Evolutionary conservation across 1,284 basidiomycete species (phyloP).

Genomic region (Tilletiopsis washingtonensis): DNA sequence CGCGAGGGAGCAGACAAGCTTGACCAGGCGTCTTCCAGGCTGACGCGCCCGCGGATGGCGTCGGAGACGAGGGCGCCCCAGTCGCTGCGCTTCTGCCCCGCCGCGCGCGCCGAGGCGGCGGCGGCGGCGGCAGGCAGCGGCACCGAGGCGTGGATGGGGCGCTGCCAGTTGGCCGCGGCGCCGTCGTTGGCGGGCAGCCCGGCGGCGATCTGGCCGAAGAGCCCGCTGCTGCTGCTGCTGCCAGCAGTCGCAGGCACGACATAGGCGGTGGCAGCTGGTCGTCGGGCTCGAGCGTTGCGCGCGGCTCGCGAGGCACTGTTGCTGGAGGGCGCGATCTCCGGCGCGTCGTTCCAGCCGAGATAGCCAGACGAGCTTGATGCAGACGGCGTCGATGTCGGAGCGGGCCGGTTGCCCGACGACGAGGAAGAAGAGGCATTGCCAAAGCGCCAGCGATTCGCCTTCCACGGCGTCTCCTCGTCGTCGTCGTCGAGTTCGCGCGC

Average conservation of each 20-base stretch:
- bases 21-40: constrained; percentile 13
- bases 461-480: background rate
- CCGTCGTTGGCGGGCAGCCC: constrained; percentile 37
- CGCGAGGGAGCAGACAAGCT: too few species aligned
- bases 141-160: constrained; percentile 38
- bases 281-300: too few species aligned
- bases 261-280: constrained; percentile 5
- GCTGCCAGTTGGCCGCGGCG: constrained; percentile 39
- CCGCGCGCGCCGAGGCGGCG: background rate
- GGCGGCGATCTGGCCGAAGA: constrained; percentile 35
- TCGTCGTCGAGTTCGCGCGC: background rate
- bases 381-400: background rate
- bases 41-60: constrained; percentile 5
- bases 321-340: constrained; percentile 10
- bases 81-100: background rate
- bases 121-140: constrained; percentile 13
- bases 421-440: background rate
- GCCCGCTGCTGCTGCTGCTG: background rate
- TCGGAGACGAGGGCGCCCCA: constrained; percentile 7
- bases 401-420: background rate
- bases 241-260: background rate
- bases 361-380: constrained; percentile 5
- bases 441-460: background rate
- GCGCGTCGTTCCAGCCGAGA: constrained; percentile 35
- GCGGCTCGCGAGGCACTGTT: too few species aligned